These are phyloP conservation scores for Gossypium raimondii DNA, from an alignment of 345 rosid genomes.

Conservation along the genomic window DNA sequence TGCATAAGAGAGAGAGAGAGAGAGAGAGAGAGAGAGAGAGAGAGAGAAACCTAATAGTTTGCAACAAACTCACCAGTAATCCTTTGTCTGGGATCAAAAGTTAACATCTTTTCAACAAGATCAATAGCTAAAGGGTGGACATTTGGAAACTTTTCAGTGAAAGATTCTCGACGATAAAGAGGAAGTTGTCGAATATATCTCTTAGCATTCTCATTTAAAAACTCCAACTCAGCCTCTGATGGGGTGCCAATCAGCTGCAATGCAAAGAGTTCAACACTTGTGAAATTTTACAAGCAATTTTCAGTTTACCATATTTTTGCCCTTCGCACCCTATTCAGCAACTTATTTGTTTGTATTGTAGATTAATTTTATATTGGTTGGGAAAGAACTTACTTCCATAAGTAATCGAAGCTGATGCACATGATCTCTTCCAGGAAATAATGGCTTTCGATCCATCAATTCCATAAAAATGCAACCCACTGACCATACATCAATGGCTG, in stretches of 20 bases:
- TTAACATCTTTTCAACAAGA: constrained; percentile 86
- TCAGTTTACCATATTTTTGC: neutral
- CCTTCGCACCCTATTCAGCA: neutral
- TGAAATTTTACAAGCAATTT: neutral
- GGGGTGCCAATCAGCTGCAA: constrained; percentile 89
- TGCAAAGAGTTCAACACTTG: constrained; percentile 14
- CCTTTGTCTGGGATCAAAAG: constrained; percentile 78
- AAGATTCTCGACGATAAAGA: constrained; percentile 55
- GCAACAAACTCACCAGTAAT: constrained; percentile 56
- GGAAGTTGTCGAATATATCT: constrained; percentile 69
- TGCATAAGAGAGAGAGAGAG: neutral
- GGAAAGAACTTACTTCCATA: constrained; percentile 58
- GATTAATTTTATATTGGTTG: neutral
- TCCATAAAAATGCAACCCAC: constrained; percentile 97
- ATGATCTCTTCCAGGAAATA: constrained; percentile 88
- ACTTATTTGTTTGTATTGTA: constrained; percentile 3
- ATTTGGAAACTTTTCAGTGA: constrained; percentile 66
- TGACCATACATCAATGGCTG: constrained; percentile 98
- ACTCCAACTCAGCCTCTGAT: constrained; percentile 70
- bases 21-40: neutral
- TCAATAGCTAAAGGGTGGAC: constrained; percentile 73
- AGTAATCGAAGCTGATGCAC: constrained; percentile 85
- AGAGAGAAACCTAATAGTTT: neutral
- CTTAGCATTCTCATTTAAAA: constrained; percentile 77
- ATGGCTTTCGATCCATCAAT: constrained; percentile 66